phyloP scores from a whole-genome alignment of 2,329 filamentous ascomycete genomes.

The Alternaria tenuissima region DNA sequence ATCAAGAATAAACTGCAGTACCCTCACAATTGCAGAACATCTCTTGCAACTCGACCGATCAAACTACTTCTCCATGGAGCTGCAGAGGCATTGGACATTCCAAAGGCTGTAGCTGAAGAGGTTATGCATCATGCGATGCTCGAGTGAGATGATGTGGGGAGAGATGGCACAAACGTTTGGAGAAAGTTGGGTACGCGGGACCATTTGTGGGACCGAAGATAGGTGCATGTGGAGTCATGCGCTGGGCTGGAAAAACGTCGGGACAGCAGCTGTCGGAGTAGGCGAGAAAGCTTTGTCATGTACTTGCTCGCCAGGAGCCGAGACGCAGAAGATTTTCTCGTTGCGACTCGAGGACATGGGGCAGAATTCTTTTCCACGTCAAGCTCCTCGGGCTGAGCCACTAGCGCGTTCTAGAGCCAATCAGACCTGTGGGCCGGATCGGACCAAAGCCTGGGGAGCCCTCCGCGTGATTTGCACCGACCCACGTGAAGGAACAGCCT shows the following conservation, averaged over 20 bases:
- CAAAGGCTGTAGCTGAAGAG: not conserved
- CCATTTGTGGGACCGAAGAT: not conserved
- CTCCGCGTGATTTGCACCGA: not conserved
- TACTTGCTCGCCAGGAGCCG: not conserved
- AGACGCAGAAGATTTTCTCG: not conserved
- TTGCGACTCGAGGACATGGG: not conserved
- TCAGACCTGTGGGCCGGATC: not conserved
- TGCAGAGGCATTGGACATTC: not conserved
- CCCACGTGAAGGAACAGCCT: not conserved
- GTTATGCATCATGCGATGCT: not conserved
- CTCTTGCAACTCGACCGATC: not conserved
- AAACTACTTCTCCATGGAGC: too few relatives aligned
- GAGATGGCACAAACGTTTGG: not conserved
- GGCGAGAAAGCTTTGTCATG: not conserved
- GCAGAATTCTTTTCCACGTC: conserved; percentile 2
- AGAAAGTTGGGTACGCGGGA: not conserved
- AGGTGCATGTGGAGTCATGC: not conserved
- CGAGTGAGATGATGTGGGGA: not conserved
- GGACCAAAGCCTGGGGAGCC: not conserved
- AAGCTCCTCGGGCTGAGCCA: not conserved
- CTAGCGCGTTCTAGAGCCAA: not conserved
- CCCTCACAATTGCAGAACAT: not conserved
- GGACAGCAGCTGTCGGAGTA: not conserved
- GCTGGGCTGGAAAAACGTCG: not conserved
- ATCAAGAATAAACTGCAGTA: not conserved